phyloP scores from a whole-genome alignment of 2,329 filamentous ascomycete genomes.

The Beauveria brongniartii region DNA sequence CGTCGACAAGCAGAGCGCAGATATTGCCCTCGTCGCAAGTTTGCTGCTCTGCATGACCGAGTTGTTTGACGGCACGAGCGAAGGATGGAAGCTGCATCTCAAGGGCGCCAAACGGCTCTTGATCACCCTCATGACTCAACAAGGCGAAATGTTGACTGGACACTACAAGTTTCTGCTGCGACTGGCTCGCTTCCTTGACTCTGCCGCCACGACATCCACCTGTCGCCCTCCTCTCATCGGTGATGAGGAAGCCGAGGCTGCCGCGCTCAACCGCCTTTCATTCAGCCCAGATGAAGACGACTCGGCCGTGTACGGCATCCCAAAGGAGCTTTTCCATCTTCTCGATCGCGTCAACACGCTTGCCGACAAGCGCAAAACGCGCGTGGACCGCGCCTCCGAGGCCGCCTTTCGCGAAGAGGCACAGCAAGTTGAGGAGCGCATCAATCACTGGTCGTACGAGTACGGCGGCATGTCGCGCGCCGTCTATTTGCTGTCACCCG shows the following conservation, averaged over 20 bases:
- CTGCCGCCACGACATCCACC: slow-evolving; percentile 26
- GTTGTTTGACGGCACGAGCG: slow-evolving; percentile 32
- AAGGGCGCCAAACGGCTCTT: slow-evolving; percentile 33
- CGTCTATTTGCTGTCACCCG: slow-evolving; percentile 16
- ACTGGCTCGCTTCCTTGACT: slow-evolving; percentile 26
- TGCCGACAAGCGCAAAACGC: slow-evolving; percentile 24
- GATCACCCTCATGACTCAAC: slow-evolving; percentile 22
- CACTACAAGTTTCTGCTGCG: slow-evolving; percentile 30
- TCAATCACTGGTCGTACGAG: slow-evolving; percentile 30
- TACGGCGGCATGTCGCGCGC: slow-evolving; percentile 20
- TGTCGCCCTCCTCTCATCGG: slow-evolving; percentile 27
- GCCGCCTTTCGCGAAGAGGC: slow-evolving; percentile 23
- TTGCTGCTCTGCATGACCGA: slow-evolving; percentile 35
- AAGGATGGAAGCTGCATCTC: slow-evolving; percentile 34
- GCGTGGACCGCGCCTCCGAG: slow-evolving; percentile 24
- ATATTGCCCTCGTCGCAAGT: slow-evolving; percentile 31
- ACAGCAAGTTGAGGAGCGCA: slow-evolving; percentile 24
- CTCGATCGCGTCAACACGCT: slow-evolving; percentile 26
- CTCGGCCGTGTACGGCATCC: slow-evolving; percentile 28
- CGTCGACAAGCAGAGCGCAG: slow-evolving; percentile 23
- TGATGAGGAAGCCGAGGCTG: slow-evolving; percentile 22
- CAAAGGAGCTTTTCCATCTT: slow-evolving; percentile 27
- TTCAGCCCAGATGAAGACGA: slow-evolving; percentile 23
- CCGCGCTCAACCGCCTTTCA: slow-evolving; percentile 20
- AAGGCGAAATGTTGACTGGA: slow-evolving; percentile 26